Evolutionary conservation across 1,139 yeast species (phyloP).

Genomic region (Protomyces gravidus): DNA sequence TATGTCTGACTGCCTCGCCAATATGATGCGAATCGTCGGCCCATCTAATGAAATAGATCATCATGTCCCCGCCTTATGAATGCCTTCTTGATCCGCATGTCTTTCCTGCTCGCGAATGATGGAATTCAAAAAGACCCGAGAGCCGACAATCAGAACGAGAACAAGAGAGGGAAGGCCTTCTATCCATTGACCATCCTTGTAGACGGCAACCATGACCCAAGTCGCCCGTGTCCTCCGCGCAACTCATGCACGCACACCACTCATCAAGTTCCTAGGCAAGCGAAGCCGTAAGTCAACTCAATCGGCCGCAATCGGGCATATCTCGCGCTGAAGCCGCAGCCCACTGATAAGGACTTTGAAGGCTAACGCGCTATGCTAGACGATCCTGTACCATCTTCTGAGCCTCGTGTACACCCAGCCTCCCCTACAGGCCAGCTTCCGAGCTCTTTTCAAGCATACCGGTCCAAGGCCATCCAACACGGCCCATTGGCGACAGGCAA

Average conservation of each 20-base stretch:
- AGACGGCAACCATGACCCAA: neutral
- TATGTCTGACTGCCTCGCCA: too few species aligned
- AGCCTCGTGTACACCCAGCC: neutral
- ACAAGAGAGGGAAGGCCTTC: too few species aligned
- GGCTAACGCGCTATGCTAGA: neutral
- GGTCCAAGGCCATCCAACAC: neutral
- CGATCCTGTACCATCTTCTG: neutral
- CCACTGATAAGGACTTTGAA: neutral
- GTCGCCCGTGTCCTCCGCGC: neutral
- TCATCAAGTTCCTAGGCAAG: conserved; percentile 3
- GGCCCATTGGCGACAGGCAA: neutral
- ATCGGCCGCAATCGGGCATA: too few species aligned
- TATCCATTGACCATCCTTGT: too few species aligned
- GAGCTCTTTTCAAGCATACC: neutral
- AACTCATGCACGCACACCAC: neutral
- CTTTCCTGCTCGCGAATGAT: too few species aligned
- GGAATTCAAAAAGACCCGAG: too few species aligned
- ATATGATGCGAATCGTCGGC: too few species aligned
- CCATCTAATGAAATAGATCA: too few species aligned
- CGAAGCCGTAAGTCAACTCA: neutral
- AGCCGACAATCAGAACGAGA: too few species aligned
- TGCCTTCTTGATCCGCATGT: too few species aligned
- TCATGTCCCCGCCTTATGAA: too few species aligned
- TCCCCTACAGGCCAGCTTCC: neutral
- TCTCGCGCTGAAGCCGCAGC: too few species aligned